phyloP scores from a whole-genome alignment of 2,329 filamentous ascomycete species.

The Botrytis elliptica region DNA sequence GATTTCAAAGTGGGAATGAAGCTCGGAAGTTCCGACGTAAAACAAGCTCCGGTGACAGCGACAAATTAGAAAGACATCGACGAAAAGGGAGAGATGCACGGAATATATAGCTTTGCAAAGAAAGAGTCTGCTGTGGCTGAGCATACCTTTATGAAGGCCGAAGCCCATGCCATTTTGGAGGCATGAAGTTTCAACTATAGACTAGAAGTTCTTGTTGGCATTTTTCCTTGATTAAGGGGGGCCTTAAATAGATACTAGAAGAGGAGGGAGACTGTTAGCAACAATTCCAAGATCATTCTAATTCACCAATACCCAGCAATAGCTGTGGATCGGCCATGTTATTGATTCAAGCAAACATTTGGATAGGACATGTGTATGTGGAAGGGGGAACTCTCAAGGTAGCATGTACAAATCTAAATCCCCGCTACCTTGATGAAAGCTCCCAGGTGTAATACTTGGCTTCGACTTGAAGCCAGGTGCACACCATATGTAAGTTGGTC shows the following conservation, averaged over 20 bases:
- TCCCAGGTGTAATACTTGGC: not conserved
- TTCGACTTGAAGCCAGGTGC: not conserved
- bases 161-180: not conserved
- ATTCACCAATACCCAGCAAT: not conserved
- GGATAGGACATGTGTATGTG: not conserved
- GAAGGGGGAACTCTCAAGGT: not conserved
- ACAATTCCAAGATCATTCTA: not conserved
- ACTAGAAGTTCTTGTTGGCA: not conserved
- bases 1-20: not conserved
- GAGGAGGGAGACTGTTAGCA: not conserved
- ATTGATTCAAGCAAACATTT: not conserved
- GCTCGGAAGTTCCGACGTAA: not conserved
- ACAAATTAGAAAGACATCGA: not conserved
- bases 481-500: not conserved
- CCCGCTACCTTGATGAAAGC: too few species aligned
- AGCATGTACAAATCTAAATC: not conserved
- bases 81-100: too few species aligned
- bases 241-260: constrained; percentile 5
- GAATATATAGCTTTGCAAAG: not conserved
- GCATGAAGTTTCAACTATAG: not conserved
- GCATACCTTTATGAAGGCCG: not conserved
- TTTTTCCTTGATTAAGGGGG: not conserved
- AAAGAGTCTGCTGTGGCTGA: not conserved
- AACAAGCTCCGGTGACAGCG: not conserved
- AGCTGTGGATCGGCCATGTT: not conserved